Base-by-base conservation (phyloP, 805 yeast genomes). In the Blastobotrys mokoenaii region DNA sequence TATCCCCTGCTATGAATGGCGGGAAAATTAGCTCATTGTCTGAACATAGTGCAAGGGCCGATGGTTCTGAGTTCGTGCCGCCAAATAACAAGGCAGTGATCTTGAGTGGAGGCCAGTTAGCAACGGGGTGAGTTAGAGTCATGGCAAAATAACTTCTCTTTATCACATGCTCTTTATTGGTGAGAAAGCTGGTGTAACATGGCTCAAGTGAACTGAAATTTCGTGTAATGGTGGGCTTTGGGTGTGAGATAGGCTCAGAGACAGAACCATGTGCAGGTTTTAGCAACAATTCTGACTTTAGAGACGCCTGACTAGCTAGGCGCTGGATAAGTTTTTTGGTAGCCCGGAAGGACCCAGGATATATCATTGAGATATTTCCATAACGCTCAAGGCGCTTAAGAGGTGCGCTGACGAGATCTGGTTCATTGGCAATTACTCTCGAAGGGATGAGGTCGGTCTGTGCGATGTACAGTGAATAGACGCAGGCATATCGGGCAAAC, bases 11-110 rank as follows among this genome's bases (percentile, higher is more conserved):
- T 12, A 48, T 42, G 36, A 54, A 51, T 3, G 46, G 31, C 10
- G 58, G 58, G 44, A 54, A 54, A 41, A 54, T 36, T 15, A 54
- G 38, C 5, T 53, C 50, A 22, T 54, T 38, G 20, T 54, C 56
- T 11, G 58, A 29, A 41, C 58, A 54, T 12, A 54, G 31, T 1
- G 50, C 58, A 18, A 54, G 42, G 36, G 41, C 32, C n/a, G 42
- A 31, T 22, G 30, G 43, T 17, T 38, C 37, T 11, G 29, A 39
- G 3, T 16, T 25, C 29, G 41, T 15, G 37, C 25, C 38, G 30
- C 31, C 33, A 12, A 50, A 30, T 12, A 52, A 29, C 11, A 52
- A 30, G 8, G 50, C 49, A 41, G 52, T 55, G 20, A 51, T 50
- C 2, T 42, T 36, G 9, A 39, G 17, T 34, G 38, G 38, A 3